Evolutionary conservation across 208 protist genomes (phyloP).

Genomic region (Porcisia deanei): DNA sequence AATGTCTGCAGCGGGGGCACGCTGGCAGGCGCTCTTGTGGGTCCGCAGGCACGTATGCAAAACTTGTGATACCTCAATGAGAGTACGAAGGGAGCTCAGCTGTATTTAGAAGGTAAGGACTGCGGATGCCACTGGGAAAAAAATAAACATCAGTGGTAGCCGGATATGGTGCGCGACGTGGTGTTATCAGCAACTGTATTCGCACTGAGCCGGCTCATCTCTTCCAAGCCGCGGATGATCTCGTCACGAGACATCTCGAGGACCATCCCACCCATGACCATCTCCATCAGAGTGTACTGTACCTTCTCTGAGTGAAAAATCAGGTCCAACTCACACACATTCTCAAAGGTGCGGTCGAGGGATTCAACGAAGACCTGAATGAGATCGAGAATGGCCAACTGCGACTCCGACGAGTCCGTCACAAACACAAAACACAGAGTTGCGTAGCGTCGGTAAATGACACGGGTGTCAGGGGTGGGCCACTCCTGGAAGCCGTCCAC

Average conservation of each 20-base stretch:
- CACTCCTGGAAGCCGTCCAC: slow-evolving; percentile 90
- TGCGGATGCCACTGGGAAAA: background rate
- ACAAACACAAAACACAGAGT: slow-evolving; percentile 98
- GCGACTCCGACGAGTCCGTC: slow-evolving; percentile 96
- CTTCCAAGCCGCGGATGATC: slow-evolving; percentile 72
- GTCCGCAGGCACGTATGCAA: too few relatives aligned
- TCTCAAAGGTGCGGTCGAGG: slow-evolving; percentile 97
- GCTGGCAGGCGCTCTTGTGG: too few relatives aligned
- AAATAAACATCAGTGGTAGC: slow-evolving; percentile 20
- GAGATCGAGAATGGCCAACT: slow-evolving; percentile 98
- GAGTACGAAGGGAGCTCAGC: background rate
- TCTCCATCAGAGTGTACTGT: slow-evolving; percentile 97
- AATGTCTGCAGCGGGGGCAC: too few relatives aligned
- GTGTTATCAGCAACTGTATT: slow-evolving; percentile 9
- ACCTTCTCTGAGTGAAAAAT: slow-evolving; percentile 99
- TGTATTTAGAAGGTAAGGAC: too few relatives aligned
- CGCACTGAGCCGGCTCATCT: slow-evolving; percentile 58
- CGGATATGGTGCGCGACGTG: slow-evolving; percentile 19
- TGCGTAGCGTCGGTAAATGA: slow-evolving; percentile 98
- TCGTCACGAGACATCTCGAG: slow-evolving; percentile 96
- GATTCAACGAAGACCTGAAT: slow-evolving; percentile 98
- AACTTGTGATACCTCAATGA: background rate
- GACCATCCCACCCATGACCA: slow-evolving; percentile 98
- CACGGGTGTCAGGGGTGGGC: slow-evolving; percentile 94
- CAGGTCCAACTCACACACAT: slow-evolving; percentile 99